Conservation (phyloP, 2,329 filamentous ascomycete genomes). For the Hypoxylon sp. region DNA sequence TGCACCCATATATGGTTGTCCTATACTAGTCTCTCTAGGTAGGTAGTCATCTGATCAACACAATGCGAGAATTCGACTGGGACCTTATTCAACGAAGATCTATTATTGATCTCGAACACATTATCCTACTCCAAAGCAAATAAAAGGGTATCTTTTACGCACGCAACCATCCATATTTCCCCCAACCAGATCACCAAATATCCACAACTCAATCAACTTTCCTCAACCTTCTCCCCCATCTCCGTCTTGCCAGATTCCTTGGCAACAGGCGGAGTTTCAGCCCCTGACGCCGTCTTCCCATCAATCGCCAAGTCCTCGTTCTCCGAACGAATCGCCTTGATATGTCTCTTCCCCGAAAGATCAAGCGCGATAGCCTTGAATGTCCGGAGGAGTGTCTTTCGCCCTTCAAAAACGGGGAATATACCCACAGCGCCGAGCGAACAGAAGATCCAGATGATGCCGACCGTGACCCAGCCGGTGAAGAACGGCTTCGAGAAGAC, state of each 20-base stretch:
- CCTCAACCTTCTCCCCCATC: constrained; percentile 18
- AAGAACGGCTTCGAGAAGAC: constrained; percentile 86
- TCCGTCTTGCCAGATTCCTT: constrained; percentile 25
- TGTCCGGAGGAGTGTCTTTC: constrained; percentile 70
- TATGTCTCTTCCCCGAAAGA: constrained; percentile 56
- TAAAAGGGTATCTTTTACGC: constrained; percentile 32
- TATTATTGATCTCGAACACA: too few relatives aligned
- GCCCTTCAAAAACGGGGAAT: constrained; percentile 83
- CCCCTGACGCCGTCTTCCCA: constrained; percentile 29
- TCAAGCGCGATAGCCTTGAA: constrained; percentile 69
- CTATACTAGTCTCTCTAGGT: too few relatives aligned
- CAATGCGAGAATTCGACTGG: too few relatives aligned
- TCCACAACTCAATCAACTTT: neutral
- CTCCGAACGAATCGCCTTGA: constrained; percentile 43
- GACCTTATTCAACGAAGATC: too few relatives aligned
- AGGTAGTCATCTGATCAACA: too few relatives aligned
- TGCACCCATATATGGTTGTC: too few relatives aligned
- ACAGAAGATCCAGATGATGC: constrained; percentile 82
- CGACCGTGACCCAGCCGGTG: constrained; percentile 79
- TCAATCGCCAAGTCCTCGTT: constrained; percentile 30
- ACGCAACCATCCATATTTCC: neutral
- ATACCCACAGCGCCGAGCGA: constrained; percentile 77
- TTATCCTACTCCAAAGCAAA: too few relatives aligned
- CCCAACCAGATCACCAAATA: constrained; percentile 3
- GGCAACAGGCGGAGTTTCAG: constrained; percentile 20